A percentile compares a stretch with the other conserved stretches of the same genome.
phyloP scores from a whole-genome alignment of 257 asterid genomes.

The Thymus mandschuricus region DNA sequence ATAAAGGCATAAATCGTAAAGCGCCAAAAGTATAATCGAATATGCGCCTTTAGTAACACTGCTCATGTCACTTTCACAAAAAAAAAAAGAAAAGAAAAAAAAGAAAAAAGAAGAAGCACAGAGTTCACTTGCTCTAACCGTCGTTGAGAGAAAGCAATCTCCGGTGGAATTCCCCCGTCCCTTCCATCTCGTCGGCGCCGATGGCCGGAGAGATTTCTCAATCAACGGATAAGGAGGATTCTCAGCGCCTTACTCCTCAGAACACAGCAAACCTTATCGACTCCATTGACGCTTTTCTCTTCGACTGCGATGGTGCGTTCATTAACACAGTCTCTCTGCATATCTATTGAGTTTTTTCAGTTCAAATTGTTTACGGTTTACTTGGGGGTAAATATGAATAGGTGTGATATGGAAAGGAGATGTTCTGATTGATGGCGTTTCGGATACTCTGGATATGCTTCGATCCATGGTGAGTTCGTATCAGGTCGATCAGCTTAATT shows the following conservation, averaged over 20 bases:
- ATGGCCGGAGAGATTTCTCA: slow-evolving; percentile 43
- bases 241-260: slow-evolving; percentile 50
- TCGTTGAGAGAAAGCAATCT: not conserved
- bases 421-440: slow-evolving; percentile 78
- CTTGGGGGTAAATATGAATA: slow-evolving; percentile 24
- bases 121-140: no score
- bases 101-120: no score
- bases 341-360: not conserved
- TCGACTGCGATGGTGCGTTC: slow-evolving; percentile 87
- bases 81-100: no score
- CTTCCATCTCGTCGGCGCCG: slow-evolving; percentile 25
- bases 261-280: slow-evolving; percentile 52
- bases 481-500: not conserved
- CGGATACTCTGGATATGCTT: slow-evolving; percentile 70
- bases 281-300: slow-evolving; percentile 87
- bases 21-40: no score
- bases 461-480: slow-evolving; percentile 60
- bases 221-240: slow-evolving; percentile 10
- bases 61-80: no score
- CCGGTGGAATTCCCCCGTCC: slow-evolving; percentile 1
- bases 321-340: not conserved
- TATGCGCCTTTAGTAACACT: no score
- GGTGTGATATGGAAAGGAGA: slow-evolving; percentile 98
- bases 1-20: no score
- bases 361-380: not conserved